A percentile compares a stretch with the other conserved stretches of the same genome.
These are phyloP conservation scores for Penicillium digitatum DNA, from an alignment of 2,329 filamentous ascomycete species.

Conservation along the genomic window DNA sequence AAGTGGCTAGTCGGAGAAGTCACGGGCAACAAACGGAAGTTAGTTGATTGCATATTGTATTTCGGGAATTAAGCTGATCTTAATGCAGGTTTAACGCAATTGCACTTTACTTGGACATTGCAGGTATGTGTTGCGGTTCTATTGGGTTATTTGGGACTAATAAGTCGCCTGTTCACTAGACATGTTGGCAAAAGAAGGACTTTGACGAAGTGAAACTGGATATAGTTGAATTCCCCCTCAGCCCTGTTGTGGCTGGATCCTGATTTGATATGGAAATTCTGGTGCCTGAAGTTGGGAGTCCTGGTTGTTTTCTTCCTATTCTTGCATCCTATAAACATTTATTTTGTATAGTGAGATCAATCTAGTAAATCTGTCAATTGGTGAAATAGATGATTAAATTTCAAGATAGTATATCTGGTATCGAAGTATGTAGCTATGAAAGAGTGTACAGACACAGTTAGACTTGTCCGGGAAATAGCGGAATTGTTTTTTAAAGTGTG, in stretches of 20 bases:
- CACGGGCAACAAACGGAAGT: conserved; percentile 53
- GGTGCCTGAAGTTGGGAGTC: conserved; percentile 18
- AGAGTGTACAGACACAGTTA: neutral
- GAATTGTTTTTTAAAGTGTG: conserved; percentile 2
- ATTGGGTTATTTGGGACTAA: conserved; percentile 2
- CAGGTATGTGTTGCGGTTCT: conserved; percentile 42
- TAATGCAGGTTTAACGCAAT: conserved; percentile 56
- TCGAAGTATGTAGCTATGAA: neutral
- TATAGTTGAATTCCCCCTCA: conserved; percentile 10
- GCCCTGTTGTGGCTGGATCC: conserved; percentile 1
- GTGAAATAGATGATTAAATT: neutral
- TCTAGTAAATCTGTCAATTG: neutral
- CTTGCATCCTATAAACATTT: neutral
- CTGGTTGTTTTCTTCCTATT: neutral
- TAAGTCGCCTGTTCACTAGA: conserved; percentile 33
- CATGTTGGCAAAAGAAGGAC: conserved; percentile 67
- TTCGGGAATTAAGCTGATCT: neutral
- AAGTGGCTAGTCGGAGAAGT: conserved; percentile 57
- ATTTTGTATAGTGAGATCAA: neutral
- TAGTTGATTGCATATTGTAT: neutral
- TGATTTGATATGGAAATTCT: conserved; percentile 12
- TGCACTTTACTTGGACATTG: conserved; percentile 62
- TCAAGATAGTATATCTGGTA: neutral
- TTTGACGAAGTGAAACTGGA: conserved; percentile 26
- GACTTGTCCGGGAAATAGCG: neutral